Base-by-base conservation (phyloP, 352 stramenopile species). In the Phytophthora crassamura region DNA sequence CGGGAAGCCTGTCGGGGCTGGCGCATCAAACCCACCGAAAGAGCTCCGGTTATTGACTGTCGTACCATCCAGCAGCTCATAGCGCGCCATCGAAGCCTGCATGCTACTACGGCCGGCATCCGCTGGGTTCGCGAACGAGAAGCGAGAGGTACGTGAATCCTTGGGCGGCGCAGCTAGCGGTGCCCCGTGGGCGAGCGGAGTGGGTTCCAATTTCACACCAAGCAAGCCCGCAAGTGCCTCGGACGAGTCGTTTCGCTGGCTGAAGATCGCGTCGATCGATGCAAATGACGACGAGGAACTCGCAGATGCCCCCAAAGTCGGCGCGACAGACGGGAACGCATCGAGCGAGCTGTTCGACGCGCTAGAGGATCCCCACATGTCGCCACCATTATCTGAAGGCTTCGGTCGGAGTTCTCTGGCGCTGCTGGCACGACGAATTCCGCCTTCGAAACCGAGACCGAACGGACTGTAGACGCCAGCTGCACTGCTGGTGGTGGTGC, bases 251-350 rank as follows among this genome's bases (percentile, higher is more conserved):
- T 78, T 89, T 22, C 83, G 76, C 39, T 89, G 77, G 47, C 75
- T 91, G 63, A 95, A 95, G 48, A 93, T 93, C 16, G 86, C 83
- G 49, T 95, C 86, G 42, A 95, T 91, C 1, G 84, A 91, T 6
- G 84, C 82, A 74, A 95, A 95, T 15, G 84, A 93, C 35, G 82
- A 76, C 5, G 78, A 83, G 3, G 72, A 74, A 25, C 50, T 74
- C 7, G 38, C 40, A 34, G 74, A 59, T 15, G 47, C 39, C 22
- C 50, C 22, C 28, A 64, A 22, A 1, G 41, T 25, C 22, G 76
- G 35, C 2, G 63, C 8, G 3, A 51, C 57, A 36, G 63, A 41
- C 38, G 65, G 36, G 53, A 72, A 67, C 41, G 57, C 22, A 48
- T 67, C 36, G 10, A 69, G 47, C 3, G n/a, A 36, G 22, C n/a